Percentiles rank a stretch among this genome's conserved stretches.
Evolutionary conservation across 257 asterid genomes (phyloP).

Genomic region (Cinchona pubescens): DNA sequence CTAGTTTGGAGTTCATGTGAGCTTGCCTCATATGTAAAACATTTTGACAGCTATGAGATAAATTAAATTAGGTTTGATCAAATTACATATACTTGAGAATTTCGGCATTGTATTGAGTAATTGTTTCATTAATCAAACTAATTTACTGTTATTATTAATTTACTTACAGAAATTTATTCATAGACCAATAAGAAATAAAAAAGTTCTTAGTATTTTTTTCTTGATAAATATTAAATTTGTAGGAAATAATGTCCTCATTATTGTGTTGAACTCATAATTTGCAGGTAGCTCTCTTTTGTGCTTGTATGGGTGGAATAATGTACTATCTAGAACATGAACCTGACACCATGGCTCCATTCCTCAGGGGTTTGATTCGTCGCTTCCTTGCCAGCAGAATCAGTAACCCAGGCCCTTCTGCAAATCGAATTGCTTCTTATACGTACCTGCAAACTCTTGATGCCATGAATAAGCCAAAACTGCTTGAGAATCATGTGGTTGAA

Average conservation of each 20-base stretch:
- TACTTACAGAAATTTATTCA: not conserved
- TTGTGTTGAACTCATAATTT: conserved; percentile 16
- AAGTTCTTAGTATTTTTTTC: not conserved
- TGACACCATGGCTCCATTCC: conserved; percentile 94
- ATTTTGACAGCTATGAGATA: not conserved
- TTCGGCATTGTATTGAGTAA: not conserved
- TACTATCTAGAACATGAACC: conserved; percentile 97
- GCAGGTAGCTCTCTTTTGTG: conserved; percentile 89
- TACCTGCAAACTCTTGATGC: conserved; percentile 77
- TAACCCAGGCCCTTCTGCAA: conserved; percentile 68
- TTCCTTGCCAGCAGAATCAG: conserved; percentile 95
- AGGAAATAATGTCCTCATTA: not conserved
- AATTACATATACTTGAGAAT: not conserved
- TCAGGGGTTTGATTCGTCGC: conserved; percentile 88
- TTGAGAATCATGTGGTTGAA: conserved; percentile 48
- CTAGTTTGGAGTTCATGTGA: not conserved
- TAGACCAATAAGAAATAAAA: not conserved
- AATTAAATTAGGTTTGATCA: not conserved
- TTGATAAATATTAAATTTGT: not conserved
- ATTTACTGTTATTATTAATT: not conserved
- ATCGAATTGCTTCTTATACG: conserved; percentile 64
- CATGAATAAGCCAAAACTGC: conserved; percentile 59
- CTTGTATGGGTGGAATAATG: conserved; percentile 98
- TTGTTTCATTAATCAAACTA: not conserved
- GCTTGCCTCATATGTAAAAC: not conserved